Evolutionary conservation across 2,329 filamentous ascomycete species (phyloP), one percentile per base, ranked within the genome.

Genomic region (Fusarium pseudoanthophilum): DNA sequence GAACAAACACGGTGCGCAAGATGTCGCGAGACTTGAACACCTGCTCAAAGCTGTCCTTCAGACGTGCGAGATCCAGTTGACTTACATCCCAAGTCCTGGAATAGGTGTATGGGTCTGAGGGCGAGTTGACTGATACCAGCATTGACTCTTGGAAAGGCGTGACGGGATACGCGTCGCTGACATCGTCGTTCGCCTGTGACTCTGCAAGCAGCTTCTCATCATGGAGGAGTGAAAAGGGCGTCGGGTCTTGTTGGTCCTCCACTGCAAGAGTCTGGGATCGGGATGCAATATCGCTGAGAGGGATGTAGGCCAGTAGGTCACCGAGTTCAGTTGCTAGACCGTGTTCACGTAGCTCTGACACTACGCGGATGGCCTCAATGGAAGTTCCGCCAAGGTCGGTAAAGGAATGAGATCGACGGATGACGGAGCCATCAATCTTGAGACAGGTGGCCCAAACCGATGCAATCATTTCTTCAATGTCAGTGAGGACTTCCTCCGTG

Each of bases 111-210:
- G 63, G 36, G 32, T 67, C 58, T 7, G 40, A 53, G 2, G 51
- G 43, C 6, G 57, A 51, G 14, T 65, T 64, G 6, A 59, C 59
- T 37, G 59, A 62, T 1, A 70, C 67, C 10, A 78, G 32, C 45
- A 77, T 65, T 26, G 48, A 60, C 24, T 76, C 77, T 53, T 78
- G 77, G 30, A 79, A 71, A 1, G 73, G 60, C 1, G 77, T 79
- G 18, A 69, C 71, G 16, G 76, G 76, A 55, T 73, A 78, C 0
- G 76, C 76, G 45, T 79, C 77, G 8, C 51, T 48, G 3, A 73
- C 53, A 13, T 30, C 18, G 3, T n/a, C 11, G 5, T 55, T 48
- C 1, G 32, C 10, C 5, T 45, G 32, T 6, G 66, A 15, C 4
- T 49, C 48, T 24, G 37, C 20, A 11, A 65, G 11, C 7, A 66